phyloP scores from a whole-genome alignment of 2,329 filamentous ascomycete genomes.

The Juglanconis juglandina region DNA sequence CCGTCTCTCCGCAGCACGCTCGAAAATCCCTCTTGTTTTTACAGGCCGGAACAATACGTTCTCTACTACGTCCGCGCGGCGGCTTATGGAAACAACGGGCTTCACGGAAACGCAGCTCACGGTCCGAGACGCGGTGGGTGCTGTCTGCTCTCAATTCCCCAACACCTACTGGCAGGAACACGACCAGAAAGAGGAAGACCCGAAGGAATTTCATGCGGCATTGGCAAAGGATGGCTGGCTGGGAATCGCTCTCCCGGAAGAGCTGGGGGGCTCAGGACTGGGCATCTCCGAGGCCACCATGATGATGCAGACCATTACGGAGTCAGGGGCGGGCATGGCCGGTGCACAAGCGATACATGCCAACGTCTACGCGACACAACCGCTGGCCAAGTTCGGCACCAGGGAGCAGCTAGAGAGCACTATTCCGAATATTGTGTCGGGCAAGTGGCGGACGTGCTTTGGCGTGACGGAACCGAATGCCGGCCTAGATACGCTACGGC shows the following conservation, averaged over 20 bases:
- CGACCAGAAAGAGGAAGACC: constrained; percentile 68
- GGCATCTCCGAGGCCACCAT: constrained; percentile 80
- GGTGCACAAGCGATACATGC: constrained; percentile 61
- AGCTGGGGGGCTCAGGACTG: constrained; percentile 69
- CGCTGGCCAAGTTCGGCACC: constrained; percentile 69
- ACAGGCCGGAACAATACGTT: constrained; percentile 33
- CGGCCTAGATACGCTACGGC: constrained; percentile 71
- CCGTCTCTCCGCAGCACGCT: neutral
- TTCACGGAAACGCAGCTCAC: constrained; percentile 71
- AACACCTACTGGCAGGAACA: constrained; percentile 74
- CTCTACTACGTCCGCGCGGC: constrained; percentile 30
- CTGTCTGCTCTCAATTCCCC: constrained; percentile 67
- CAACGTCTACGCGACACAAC: constrained; percentile 73
- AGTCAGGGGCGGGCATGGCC: constrained; percentile 77
- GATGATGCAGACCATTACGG: constrained; percentile 81
- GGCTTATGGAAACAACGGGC: constrained; percentile 67
- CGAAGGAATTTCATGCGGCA: constrained; percentile 71
- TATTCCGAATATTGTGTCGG: constrained; percentile 68
- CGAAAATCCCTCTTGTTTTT: neutral
- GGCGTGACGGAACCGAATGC: constrained; percentile 83
- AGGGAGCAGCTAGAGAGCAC: constrained; percentile 59
- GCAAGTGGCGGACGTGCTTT: constrained; percentile 71
- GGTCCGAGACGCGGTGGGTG: constrained; percentile 66
- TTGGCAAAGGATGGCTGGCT: constrained; percentile 76
- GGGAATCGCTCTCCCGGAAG: constrained; percentile 73